Conservation (phyloP, 257 asterid genomes). For the Nicotiana sylvestris region DNA sequence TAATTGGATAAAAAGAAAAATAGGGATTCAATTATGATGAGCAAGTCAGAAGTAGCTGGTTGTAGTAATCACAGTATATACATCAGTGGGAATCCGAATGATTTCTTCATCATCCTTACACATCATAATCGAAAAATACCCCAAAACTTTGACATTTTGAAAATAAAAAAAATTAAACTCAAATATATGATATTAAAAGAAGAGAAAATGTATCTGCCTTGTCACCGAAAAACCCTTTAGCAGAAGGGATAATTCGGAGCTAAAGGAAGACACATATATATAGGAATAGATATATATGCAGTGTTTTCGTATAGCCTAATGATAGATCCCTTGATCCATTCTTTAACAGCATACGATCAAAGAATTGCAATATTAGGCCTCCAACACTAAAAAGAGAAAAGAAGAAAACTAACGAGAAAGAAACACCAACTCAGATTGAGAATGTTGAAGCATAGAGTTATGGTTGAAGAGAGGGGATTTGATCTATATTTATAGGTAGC, state of each 20-base stretch:
- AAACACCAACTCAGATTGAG: fast-evolving
- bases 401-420: neutral
- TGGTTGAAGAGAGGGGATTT: neutral
- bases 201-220: slow-evolving; percentile 34
- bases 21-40: neutral
- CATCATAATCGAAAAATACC: slow-evolving; percentile 1
- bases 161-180: too few relatives aligned
- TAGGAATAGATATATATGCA: slow-evolving; percentile 20
- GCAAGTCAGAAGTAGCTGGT: slow-evolving; percentile 73
- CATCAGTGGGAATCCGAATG: slow-evolving; percentile 76
- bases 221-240: slow-evolving; percentile 34
- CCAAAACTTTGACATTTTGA: neutral
- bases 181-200: neutral
- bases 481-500: neutral
- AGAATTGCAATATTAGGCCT: slow-evolving; percentile 54
- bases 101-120: slow-evolving; percentile 53
- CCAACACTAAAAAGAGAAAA: fast-evolving
- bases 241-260: slow-evolving; percentile 15
- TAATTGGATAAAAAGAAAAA: neutral
- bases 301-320: slow-evolving; percentile 38
- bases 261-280: slow-evolving; percentile 27
- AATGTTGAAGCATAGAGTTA: neutral
- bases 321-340: slow-evolving; percentile 42
- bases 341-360: slow-evolving; percentile 8
- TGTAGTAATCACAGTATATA: slow-evolving; percentile 26